phyloP scores from a whole-genome alignment of 78 protist species.

The Emiliania huxleyi region DNA sequence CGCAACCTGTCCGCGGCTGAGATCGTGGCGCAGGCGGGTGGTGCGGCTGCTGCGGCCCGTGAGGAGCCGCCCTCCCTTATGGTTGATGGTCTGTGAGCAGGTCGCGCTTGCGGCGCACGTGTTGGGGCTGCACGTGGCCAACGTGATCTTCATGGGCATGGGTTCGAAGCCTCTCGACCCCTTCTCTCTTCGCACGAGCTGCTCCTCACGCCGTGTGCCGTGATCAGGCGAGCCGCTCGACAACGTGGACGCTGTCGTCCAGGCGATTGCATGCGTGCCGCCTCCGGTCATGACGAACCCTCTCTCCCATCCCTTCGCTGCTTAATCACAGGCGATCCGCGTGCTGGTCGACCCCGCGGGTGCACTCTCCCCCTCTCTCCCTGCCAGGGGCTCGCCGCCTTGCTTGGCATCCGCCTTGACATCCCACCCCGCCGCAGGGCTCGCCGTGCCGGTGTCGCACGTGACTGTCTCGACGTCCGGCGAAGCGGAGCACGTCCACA shows the following conservation, averaged over 20 bases:
- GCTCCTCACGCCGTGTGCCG: too few species aligned
- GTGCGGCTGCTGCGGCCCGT: too few species aligned
- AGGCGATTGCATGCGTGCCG: too few species aligned
- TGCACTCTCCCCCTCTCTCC: too few species aligned
- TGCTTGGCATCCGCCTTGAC: background rate
- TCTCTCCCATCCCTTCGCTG: too few species aligned
- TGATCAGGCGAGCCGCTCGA: conserved; percentile 69
- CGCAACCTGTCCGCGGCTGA: conserved; percentile 58
- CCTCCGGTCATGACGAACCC: background rate
- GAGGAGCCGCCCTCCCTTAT: too few species aligned
- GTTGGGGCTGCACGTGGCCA: background rate
- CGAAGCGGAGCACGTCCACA: background rate
- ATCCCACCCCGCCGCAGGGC: background rate
- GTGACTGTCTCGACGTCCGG: conserved; percentile 55
- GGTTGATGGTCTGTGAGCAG: too few species aligned
- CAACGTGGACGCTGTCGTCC: conserved; percentile 37
- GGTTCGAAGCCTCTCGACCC: too few species aligned
- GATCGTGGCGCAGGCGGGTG: conserved; percentile 42
- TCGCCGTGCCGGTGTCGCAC: background rate
- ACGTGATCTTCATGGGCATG: conserved; percentile 73
- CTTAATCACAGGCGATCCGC: conserved; percentile 29
- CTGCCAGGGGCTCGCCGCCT: too few species aligned
- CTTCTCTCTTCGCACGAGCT: too few species aligned
- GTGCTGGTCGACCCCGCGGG: conserved; percentile 27
- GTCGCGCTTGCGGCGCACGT: conserved; percentile 19